These are phyloP conservation scores for Trichoderma koningiopsis DNA, from an alignment of 2,329 filamentous ascomycete genomes.

Conservation along the genomic window DNA sequence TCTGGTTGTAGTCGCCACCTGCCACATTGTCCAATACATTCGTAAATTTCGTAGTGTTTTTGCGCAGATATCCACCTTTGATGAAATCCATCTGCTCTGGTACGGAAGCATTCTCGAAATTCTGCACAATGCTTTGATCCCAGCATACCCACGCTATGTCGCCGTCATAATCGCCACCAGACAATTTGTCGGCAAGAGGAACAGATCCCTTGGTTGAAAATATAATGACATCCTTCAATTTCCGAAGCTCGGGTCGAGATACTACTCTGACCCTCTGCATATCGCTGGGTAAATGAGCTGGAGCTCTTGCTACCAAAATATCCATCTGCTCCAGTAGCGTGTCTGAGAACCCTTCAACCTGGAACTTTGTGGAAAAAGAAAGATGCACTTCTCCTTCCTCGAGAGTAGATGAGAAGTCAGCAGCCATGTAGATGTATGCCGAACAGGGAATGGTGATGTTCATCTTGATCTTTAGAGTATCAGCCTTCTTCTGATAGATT, in stretches of 20 bases:
- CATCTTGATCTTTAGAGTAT: conserved; percentile 56
- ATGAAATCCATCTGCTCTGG: conserved; percentile 46
- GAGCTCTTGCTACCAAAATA: conserved; percentile 68
- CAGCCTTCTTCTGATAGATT: conserved; percentile 55
- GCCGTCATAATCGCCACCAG: conserved; percentile 81
- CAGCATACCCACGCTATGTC: conserved; percentile 79
- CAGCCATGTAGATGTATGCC: conserved; percentile 65
- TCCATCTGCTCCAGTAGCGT: conserved; percentile 59
- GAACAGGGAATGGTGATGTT: conserved; percentile 64
- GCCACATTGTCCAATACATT: conserved; percentile 41
- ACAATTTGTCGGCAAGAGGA: conserved; percentile 69
- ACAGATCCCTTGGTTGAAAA: conserved; percentile 66
- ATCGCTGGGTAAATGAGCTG: conserved; percentile 70
- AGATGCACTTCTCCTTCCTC: conserved; percentile 68
- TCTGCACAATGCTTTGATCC: conserved; percentile 65
- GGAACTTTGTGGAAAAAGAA: conserved; percentile 67
- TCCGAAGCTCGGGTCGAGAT: conserved; percentile 61
- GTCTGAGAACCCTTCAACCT: conserved; percentile 55
- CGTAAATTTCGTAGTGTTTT: conserved; percentile 50
- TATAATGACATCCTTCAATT: conserved; percentile 76
- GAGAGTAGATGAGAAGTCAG: conserved; percentile 65
- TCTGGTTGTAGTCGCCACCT: conserved; percentile 1
- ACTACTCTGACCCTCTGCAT: conserved; percentile 68
- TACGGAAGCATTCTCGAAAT: conserved; percentile 63
- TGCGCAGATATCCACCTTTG: conserved; percentile 49